These are phyloP conservation scores for Paecilomyces sp. DNA, from an alignment of 2,329 filamentous ascomycete genomes.

Conservation along the genomic window DNA sequence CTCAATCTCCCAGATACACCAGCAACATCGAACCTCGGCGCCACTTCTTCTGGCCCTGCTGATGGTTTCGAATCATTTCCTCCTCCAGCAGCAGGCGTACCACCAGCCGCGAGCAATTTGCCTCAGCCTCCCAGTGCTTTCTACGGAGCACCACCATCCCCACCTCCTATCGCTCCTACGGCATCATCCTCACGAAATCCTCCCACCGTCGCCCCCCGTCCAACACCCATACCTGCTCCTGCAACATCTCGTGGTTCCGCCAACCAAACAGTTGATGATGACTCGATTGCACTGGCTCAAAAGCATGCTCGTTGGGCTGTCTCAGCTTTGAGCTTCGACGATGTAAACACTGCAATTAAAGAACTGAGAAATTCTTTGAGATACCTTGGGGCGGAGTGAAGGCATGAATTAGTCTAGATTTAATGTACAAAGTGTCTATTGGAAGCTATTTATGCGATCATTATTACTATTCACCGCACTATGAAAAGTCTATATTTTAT, in stretches of 20 bases:
- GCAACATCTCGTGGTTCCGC: conserved; percentile 7
- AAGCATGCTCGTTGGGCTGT: conserved; percentile 98
- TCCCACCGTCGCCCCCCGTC: conserved; percentile 11
- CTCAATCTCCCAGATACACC: conserved; percentile 26
- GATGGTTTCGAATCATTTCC: conserved; percentile 35
- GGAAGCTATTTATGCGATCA: not conserved
- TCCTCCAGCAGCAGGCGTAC: conserved; percentile 23
- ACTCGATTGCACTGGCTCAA: conserved; percentile 71
- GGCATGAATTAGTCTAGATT: not conserved
- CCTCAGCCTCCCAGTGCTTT: conserved; percentile 16
- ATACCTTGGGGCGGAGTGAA: conserved; percentile 56
- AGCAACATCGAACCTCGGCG: conserved; percentile 9
- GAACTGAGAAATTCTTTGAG: conserved; percentile 72
- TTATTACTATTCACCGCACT: not conserved
- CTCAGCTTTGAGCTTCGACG: conserved; percentile 92
- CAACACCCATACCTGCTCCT: conserved; percentile 10
- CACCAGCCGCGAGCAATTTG: conserved; percentile 12
- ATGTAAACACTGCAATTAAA: conserved; percentile 80
- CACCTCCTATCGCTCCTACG: conserved; percentile 15
- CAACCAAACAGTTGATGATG: conserved; percentile 52
- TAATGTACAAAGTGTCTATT: not conserved
- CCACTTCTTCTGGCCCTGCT: conserved; percentile 8
- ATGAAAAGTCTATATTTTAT: not conserved
- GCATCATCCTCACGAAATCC: conserved; percentile 19
- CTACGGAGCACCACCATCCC: conserved; percentile 9